Evolutionary conservation across 352 stramenopile species (phyloP).

Genomic region (Phytopythium sindhum): DNA sequence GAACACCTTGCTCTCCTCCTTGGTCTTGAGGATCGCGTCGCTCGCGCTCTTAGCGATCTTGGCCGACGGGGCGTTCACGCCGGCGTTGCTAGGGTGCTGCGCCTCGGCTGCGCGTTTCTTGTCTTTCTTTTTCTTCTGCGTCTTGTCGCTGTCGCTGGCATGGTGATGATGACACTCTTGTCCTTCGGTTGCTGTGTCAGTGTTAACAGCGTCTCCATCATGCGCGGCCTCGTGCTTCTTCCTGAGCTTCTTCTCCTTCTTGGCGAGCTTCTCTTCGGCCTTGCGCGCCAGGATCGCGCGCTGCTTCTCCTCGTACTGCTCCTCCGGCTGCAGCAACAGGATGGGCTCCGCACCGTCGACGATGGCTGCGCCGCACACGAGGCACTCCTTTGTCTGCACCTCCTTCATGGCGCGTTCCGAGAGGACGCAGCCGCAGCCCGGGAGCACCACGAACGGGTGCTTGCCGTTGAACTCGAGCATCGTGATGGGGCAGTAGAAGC

Average conservation of each 20-base stretch:
- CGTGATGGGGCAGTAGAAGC: conserved; percentile 75
- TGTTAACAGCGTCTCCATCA: background rate
- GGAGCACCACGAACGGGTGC: conserved; percentile 81
- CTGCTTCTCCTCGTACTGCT: conserved; percentile 50
- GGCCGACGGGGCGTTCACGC: conserved; percentile 14
- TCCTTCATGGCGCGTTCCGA: conserved; percentile 87
- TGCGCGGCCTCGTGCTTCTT: conserved; percentile 9
- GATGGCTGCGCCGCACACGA: conserved; percentile 59
- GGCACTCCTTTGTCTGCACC: conserved; percentile 65
- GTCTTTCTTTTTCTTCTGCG: conserved; percentile 23
- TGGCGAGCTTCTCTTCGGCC: conserved; percentile 36
- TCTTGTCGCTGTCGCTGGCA: background rate
- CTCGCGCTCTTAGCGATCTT: conserved; percentile 59
- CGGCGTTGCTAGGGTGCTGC: conserved; percentile 6
- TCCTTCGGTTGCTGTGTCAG: background rate
- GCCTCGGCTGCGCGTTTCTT: conserved; percentile 39
- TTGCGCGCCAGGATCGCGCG: conserved; percentile 45
- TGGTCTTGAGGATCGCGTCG: conserved; percentile 61
- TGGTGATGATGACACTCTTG: background rate
- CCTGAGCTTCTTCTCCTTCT: conserved; percentile 55
- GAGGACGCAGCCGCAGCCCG: conserved; percentile 84
- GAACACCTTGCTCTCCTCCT: conserved; percentile 76
- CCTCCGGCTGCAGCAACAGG: conserved; percentile 53
- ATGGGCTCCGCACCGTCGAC: conserved; percentile 49
- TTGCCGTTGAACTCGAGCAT: conserved; percentile 86